These are phyloP conservation scores for Pinus tabuliformis DNA, from an alignment of 75 land plant genomes.

Conservation along the genomic window DNA sequence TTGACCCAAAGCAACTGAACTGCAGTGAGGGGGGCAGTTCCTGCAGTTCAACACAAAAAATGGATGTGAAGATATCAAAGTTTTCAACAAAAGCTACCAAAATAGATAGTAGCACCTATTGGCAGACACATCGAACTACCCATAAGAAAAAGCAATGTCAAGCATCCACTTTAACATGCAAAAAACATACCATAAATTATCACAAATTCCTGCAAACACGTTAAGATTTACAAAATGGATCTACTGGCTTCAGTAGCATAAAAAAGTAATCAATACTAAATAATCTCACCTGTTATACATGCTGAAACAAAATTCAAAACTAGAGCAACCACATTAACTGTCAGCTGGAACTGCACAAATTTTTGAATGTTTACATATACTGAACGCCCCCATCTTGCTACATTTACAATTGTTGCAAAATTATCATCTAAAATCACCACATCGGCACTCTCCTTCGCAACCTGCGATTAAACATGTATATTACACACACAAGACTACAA, in stretches of 20 bases:
- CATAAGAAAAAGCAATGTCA: too few relatives aligned
- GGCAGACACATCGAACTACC: too few relatives aligned
- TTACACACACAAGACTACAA: too few relatives aligned
- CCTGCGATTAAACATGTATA: conserved; percentile 31
- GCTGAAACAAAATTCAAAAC: conserved; percentile 91
- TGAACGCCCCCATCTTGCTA: conserved; percentile 98
- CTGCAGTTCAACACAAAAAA: conserved; percentile 26
- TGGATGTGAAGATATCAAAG: background rate
- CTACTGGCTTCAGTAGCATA: background rate
- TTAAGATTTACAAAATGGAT: too few relatives aligned
- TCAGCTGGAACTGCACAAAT: conserved; percentile 98
- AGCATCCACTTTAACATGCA: too few relatives aligned
- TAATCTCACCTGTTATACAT: conserved; percentile 78
- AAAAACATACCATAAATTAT: too few relatives aligned
- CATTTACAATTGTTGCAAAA: conserved; percentile 89
- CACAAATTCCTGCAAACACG: too few relatives aligned
- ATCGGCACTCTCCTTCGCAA: conserved; percentile 99
- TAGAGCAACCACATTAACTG: conserved; percentile 95
- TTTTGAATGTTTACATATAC: conserved; percentile 97
- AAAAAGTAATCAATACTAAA: background rate
- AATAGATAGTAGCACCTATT: too few relatives aligned
- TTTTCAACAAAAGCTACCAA: too few relatives aligned
- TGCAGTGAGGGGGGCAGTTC: conserved; percentile 91
- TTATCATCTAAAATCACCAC: conserved; percentile 94
- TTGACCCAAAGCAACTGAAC: conserved; percentile 98